Percentiles rank a stretch among this genome's conserved stretches.
phyloP scores from a whole-genome alignment of 2,329 filamentous ascomycete species.

The Colletotrichum graminicola region DNA sequence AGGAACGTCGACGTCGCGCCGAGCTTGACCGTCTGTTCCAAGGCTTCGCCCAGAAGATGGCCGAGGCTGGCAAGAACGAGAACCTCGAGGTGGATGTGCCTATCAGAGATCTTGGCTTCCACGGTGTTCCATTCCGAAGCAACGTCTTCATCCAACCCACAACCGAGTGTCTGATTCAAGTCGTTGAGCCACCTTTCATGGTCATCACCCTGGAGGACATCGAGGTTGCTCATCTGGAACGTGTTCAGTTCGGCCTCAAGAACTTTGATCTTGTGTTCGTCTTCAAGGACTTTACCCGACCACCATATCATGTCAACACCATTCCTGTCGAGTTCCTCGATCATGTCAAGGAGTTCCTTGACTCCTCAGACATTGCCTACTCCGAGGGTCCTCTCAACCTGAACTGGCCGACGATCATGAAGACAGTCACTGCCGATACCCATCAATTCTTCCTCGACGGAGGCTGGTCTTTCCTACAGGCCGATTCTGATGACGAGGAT shows the following conservation, averaged over 20 bases:
- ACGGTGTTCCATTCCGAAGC: conserved; percentile 94
- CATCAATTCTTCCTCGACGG: conserved; percentile 96
- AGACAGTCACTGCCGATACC: conserved; percentile 93
- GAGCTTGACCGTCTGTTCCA: conserved; percentile 97
- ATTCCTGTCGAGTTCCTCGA: conserved; percentile 96
- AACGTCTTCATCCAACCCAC: conserved; percentile 97
- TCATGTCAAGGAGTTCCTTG: conserved; percentile 96
- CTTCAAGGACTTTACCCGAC: conserved; percentile 95
- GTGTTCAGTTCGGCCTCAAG: conserved; percentile 96
- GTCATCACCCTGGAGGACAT: conserved; percentile 96
- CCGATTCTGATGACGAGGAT: conserved; percentile 88
- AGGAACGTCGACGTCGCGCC: conserved; percentile 90
- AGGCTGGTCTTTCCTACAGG: conserved; percentile 92
- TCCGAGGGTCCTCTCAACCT: conserved; percentile 95
- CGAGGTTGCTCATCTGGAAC: conserved; percentile 94
- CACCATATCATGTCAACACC: conserved; percentile 95
- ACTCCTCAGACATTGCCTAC: conserved; percentile 94
- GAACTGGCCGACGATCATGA: conserved; percentile 99
- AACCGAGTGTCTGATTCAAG: conserved; percentile 95
- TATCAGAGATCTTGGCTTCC: conserved; percentile 95
- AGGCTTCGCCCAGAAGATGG: conserved; percentile 96
- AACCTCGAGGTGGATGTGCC: conserved; percentile 95
- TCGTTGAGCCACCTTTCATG: conserved; percentile 97
- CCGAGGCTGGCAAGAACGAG: conserved; percentile 92
- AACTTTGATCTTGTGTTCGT: conserved; percentile 99